phyloP scores from a whole-genome alignment of 2,329 filamentous ascomycete species.

The Fusarium keratoplasticum region DNA sequence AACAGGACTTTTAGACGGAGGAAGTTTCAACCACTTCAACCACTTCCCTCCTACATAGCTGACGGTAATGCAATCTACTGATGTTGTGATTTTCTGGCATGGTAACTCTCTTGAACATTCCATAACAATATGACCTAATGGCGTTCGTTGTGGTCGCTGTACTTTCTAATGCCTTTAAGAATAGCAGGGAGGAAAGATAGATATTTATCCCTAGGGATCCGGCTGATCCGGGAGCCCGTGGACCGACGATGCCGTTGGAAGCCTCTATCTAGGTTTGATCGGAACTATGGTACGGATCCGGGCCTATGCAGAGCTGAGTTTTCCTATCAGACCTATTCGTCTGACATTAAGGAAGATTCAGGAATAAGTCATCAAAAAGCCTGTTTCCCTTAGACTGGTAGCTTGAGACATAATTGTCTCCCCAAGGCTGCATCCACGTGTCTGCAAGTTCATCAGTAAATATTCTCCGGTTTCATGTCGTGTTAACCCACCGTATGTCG shows the following conservation, averaged over 20 bases:
- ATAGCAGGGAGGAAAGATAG: too few relatives aligned
- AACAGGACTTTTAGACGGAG: too few relatives aligned
- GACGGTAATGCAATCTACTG: too few relatives aligned
- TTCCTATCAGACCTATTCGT: background rate
- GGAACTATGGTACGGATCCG: background rate
- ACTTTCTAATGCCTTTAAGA: too few relatives aligned
- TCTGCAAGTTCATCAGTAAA: background rate
- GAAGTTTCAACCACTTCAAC: too few relatives aligned
- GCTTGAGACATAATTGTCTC: slow-evolving; percentile 8
- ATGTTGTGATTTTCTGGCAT: too few relatives aligned
- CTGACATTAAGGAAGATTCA: background rate
- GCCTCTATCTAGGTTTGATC: background rate
- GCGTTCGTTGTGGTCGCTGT: too few relatives aligned
- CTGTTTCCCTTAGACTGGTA: slow-evolving; percentile 6
- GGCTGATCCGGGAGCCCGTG: background rate
- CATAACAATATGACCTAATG: too few relatives aligned
- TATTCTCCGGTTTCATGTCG: too few relatives aligned
- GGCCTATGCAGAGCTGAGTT: background rate
- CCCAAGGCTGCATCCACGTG: slow-evolving; percentile 26
- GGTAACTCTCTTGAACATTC: too few relatives aligned
- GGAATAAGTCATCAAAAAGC: background rate
- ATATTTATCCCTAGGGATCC: background rate
- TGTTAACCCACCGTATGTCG: slow-evolving; percentile 5
- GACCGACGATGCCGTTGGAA: background rate
- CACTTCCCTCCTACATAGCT: too few relatives aligned